Conservation (phyloP, 257 asterid species). For the Buddleja alternifolia region DNA sequence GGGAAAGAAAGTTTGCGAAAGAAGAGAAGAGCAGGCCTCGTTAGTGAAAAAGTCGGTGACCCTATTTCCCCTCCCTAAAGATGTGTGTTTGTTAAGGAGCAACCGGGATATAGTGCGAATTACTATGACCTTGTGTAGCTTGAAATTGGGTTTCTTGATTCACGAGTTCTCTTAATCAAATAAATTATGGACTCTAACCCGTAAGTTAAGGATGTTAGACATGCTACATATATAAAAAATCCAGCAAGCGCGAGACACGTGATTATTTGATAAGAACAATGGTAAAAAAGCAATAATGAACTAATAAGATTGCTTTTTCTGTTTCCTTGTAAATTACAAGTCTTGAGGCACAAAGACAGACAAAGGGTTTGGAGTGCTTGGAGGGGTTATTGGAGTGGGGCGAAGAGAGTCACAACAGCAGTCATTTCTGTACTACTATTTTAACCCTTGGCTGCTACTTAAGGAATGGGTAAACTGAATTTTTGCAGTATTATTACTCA, state of each 20-base stretch:
- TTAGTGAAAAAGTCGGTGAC: no score
- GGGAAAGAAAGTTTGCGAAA: no score
- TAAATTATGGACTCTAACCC: no score
- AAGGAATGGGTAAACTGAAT: not conserved
- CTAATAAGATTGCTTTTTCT: not conserved
- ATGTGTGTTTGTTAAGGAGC: slow-evolving; percentile 23
- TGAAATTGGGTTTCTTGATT: no score
- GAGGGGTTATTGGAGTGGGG: not conserved
- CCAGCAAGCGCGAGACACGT: not conserved
- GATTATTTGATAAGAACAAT: not conserved
- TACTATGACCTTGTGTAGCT: slow-evolving; percentile 16
- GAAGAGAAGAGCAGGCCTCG: no score
- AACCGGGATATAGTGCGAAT: slow-evolving; percentile 3
- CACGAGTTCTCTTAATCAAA: no score
- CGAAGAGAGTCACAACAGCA: not conserved
- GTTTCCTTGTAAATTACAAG: no score
- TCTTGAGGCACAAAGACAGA: no score
- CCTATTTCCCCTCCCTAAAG: no score
- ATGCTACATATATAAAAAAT: not conserved
- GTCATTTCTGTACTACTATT: not conserved
- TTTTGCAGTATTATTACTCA: no score
- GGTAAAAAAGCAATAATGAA: not conserved
- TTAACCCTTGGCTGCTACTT: not conserved
- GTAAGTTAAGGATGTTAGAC: not conserved
- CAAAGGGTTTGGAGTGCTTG: not conserved